Percentiles rank a stretch among this genome's conserved stretches.
Conservation (phyloP, 495 filamentous ascomycete genomes). For the Bathelium albidoporum region DNA sequence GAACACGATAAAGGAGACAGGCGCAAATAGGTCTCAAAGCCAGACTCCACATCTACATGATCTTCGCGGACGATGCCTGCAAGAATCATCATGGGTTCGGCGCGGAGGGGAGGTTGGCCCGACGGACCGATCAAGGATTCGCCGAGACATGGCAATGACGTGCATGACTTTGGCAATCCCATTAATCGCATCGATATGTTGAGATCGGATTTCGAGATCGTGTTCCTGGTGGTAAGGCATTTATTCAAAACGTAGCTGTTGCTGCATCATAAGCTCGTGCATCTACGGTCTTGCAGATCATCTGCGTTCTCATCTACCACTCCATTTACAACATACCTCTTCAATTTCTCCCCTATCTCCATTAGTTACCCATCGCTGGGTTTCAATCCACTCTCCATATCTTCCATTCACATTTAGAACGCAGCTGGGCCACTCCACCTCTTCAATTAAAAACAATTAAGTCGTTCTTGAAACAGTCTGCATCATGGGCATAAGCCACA, state of each 20-base stretch:
- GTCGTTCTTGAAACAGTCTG: no score
- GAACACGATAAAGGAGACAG: no score
- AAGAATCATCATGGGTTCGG: background rate
- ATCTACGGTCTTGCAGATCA: no score
- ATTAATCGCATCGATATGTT: slow-evolving; percentile 2
- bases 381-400: background rate
- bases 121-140: background rate
- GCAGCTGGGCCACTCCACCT: background rate
- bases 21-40: no score
- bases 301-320: no score
- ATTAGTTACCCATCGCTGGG: background rate
- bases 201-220: background rate
- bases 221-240: background rate
- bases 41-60: no score
- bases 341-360: no score
- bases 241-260: background rate
- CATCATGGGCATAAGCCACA: slow-evolving; percentile 25
- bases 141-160: background rate
- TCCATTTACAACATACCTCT: no score
- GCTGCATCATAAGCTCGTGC: background rate
- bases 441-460: no score
- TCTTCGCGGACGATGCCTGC: no score
- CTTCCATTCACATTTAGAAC: background rate
- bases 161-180: background rate
- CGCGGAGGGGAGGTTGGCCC: background rate